Base-by-base conservation (phyloP, 441 rosid species). In the Bruguiera hainesii region DNA sequence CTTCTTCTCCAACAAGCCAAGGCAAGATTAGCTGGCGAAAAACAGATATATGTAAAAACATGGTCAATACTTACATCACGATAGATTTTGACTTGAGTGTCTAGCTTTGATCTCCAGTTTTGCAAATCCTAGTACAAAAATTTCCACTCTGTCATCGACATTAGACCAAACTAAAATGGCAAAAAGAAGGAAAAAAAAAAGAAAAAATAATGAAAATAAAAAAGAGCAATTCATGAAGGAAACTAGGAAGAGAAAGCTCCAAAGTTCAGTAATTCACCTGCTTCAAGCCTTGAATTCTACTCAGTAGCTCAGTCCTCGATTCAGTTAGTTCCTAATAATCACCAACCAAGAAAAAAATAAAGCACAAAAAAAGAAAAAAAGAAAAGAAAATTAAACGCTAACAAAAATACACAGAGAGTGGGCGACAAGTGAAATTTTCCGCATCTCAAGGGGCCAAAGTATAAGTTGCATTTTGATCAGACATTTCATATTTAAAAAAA, bases 81-180 rank as follows among this genome's bases (percentile, higher is more conserved):
- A 75, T 91, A 87, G 67, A 85, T 80, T 81, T 82, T 88, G 39
- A 91, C 98, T 83, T 94, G 99, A 55, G 96, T 88, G 62, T 94
- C 97, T 18, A 94, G 71, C 79, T 88, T 94, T 26, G 93, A 87
- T 68, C 99, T 89, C 99, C 99, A 94, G 71, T 80, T 79, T 74
- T 94, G 93, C 87, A 94, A 79, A 82, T 94, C 99, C 99, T 94
- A 16, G 15, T 3, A 30, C 33, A 23, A 51, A n/a, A 28, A 8
- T 64, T 15, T 7, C n/a, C 25, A 50, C 15, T 28, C 19, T 0
- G 18, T 46, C 19, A 51, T 49, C 65, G 66, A 23, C 42, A 20
- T 7, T 10, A 61, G n/a, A 30, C 48, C 48, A 60, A 10, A n/a
- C 7, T 20, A 66, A 53, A n/a, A n/a, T 2, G 9, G 5, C 4